A percentile compares a stretch with the other conserved stretches of the same genome.
Evolutionary conservation across 257 asterid species (phyloP).

Genomic region (Avicennia marina): DNA sequence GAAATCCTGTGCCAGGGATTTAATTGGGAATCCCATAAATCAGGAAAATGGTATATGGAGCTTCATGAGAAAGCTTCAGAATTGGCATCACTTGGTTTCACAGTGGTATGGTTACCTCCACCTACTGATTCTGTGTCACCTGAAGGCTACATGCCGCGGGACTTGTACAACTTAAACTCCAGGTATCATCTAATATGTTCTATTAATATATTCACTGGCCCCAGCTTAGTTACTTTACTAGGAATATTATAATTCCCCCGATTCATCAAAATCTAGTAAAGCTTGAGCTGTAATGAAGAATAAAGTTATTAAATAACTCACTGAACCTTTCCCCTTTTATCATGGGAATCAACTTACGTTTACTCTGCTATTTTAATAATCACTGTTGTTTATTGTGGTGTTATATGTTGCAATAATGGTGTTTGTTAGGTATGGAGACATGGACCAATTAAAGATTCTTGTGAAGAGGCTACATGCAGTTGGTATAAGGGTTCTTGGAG

Average conservation of each 20-base stretch:
- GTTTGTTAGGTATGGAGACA: constrained; percentile 69
- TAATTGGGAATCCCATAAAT: constrained; percentile 95
- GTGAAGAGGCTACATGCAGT: constrained; percentile 70
- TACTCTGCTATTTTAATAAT: background rate
- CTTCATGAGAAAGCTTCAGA: constrained; percentile 64
- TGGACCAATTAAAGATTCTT: constrained; percentile 65
- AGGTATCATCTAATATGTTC: constrained; percentile 44
- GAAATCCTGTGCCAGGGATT: constrained; percentile 94
- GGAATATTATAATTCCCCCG: background rate
- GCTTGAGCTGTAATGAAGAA: too few relatives aligned
- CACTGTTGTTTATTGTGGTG: background rate
- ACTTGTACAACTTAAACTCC: constrained; percentile 87
- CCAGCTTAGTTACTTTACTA: background rate
- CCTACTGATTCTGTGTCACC: constrained; percentile 97
- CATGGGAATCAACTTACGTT: background rate
- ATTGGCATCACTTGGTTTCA: constrained; percentile 78
- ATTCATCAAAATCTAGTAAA: too few relatives aligned
- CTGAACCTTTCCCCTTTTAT: too few relatives aligned
- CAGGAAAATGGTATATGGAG: constrained; percentile 87
- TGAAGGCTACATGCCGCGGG: constrained; percentile 97
- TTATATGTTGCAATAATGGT: constrained; percentile 12
- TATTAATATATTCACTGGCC: background rate
- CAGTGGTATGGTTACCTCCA: constrained; percentile 94
- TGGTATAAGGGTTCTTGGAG: constrained; percentile 82
- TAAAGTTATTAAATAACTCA: too few relatives aligned